Evolutionary conservation across 164 flowering plant species (phyloP), one percentile per base, ranked within the genome.

Genomic region (Tetracentron sinense): DNA sequence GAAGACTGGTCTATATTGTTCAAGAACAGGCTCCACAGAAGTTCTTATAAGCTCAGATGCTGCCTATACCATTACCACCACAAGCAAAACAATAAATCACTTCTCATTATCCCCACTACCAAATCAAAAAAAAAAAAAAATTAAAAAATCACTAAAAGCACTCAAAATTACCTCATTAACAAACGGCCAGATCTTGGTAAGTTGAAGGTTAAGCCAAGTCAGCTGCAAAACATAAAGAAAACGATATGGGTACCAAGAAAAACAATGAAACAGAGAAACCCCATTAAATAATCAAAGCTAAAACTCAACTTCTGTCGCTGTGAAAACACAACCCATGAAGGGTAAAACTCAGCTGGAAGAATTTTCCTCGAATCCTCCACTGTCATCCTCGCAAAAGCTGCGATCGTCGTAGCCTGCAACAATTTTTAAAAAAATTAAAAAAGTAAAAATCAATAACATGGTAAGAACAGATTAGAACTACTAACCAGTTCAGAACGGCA

Each of bases 151-250:
- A 42, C 21, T 28, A 60, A 4, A 54, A 19, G 8, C 23, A 35
- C n/a, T 31, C 46, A 31, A 31, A 5, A 26, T 7, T 51, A 90
- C 99, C 96, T 92, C 86, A 72, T 92, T 69, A n/a, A 95, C 89
- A 72, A 80, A 90, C 0, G 97, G 99, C 99, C 99, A 95, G 67
- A 95, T 88, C 88, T 95, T 95, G 0, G 74, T 67, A 11, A 95
- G 87, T 10, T 89, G 84, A 25, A 54, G 71, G 71, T 95, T 95
- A 44, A 95, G 89, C 99, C 99, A 95, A 60, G 60, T 80, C 72
- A 92, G 81, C 97, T 92, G 92, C 33, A 79, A 70, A 2, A 35
- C 33, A 61, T 44, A 47, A 74, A 30, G 15, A 38, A 61, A 38
- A 49, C 54, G 48, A 29, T 46, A 63, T 46, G 49, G 42, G 50